phyloP scores from a whole-genome alignment of 139 green algal species.

The Chlamydomonas eustigma region DNA sequence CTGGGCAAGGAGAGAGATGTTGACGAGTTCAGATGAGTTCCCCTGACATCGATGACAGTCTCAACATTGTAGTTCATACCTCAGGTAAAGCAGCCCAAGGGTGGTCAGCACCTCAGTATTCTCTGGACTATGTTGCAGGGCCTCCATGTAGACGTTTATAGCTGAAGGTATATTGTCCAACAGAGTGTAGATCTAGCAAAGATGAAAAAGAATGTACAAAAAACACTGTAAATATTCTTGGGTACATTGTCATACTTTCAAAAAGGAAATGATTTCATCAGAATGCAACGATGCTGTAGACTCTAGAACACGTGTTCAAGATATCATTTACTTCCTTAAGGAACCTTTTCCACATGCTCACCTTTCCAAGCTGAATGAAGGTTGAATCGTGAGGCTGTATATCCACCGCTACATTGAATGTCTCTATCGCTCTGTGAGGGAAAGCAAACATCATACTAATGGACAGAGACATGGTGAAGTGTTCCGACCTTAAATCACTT shows the following conservation, averaged over 20 bases:
- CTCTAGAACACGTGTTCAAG: too few species aligned
- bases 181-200: slow-evolving; percentile 36
- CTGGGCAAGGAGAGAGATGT: slow-evolving; percentile 15
- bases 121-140: slow-evolving; percentile 62
- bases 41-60: too few species aligned
- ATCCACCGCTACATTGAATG: slow-evolving; percentile 52
- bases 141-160: slow-evolving; percentile 48
- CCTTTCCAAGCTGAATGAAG: slow-evolving; percentile 65
- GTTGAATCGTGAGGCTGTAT: slow-evolving; percentile 72
- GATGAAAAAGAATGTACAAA: neutral
- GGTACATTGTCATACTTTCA: too few species aligned
- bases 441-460: too few species aligned
- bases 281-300: too few species aligned
- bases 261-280: too few species aligned
- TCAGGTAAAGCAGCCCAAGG: slow-evolving; percentile 70
- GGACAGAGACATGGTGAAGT: too few species aligned
- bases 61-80: slow-evolving; percentile 18
- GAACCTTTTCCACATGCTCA: too few species aligned
- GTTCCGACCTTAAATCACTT: too few species aligned
- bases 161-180: slow-evolving; percentile 37
- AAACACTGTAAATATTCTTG: too few species aligned
- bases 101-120: slow-evolving; percentile 72
- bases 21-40: neutral
- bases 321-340: too few species aligned
- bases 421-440: slow-evolving; percentile 40